Conservation (phyloP, 306 rosid genomes). For the Lupinus albus region DNA sequence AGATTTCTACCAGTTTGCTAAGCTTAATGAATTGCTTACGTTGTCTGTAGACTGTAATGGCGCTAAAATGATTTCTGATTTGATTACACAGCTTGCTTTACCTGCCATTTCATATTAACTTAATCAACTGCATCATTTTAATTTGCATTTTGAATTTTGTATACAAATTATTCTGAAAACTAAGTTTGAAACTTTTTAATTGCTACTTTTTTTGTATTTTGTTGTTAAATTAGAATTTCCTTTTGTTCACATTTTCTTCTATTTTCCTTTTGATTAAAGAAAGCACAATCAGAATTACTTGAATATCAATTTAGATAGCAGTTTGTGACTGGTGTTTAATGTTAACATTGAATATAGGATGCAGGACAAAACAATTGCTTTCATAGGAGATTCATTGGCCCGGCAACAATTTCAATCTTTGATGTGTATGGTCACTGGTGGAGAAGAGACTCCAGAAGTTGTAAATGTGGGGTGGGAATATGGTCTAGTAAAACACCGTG, state of each 20-base stretch:
- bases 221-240: slow-evolving; percentile 10
- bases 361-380: slow-evolving; percentile 89
- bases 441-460: slow-evolving; percentile 69
- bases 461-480: slow-evolving; percentile 73
- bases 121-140: slow-evolving; percentile 10
- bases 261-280: slow-evolving; percentile 23
- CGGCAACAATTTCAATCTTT: slow-evolving; percentile 92
- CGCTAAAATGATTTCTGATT: neutral
- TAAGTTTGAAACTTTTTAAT: slow-evolving; percentile 7
- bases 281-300: neutral
- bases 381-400: slow-evolving; percentile 88
- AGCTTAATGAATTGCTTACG: slow-evolving; percentile 25
- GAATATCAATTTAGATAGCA: slow-evolving; percentile 19
- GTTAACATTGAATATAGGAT: slow-evolving; percentile 60
- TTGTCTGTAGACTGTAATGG: neutral
- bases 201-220: slow-evolving; percentile 21
- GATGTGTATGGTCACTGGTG: slow-evolving; percentile 88
- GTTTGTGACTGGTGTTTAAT: slow-evolving; percentile 40
- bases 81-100: neutral
- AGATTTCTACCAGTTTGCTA: slow-evolving; percentile 25
- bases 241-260: slow-evolving; percentile 16
- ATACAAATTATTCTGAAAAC: neutral
- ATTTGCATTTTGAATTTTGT: slow-evolving; percentile 8
- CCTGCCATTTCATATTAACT: neutral
- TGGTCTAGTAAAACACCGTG: slow-evolving; percentile 70